Base-by-base conservation (phyloP, 2,329 filamentous ascomycete genomes). In the Diaporthe sp. region DNA sequence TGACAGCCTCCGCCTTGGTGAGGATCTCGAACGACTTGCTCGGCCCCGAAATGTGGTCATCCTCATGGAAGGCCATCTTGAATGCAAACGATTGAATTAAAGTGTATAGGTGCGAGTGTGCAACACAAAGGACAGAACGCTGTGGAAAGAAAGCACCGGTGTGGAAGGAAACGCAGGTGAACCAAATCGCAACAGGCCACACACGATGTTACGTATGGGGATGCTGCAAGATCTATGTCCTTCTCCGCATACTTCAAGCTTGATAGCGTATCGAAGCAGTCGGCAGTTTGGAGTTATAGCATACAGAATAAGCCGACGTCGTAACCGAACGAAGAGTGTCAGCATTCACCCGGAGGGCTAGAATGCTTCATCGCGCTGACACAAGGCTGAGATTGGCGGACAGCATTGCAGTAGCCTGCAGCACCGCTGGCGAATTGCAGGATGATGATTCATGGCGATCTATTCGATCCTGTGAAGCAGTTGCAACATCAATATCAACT, bases 1-100 rank as follows among this genome's bases (percentile, higher is more conserved):
- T 77, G 34, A 80, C 73, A 37, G 62, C 62, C 22, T 68, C 62
- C 8, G 28, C 2, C 62, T 68, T 68, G 28, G 62, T 67, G 46
- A 68, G 15, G 25, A 68, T 49, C 17, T 68, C 62, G 25, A 68
- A 68, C 4, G 62, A 51, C 22, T 68, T 68, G 44, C 62, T 68
- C 44, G 62, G 44, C 44, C 62, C 46, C 7, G 46, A 37, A 1
- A 68, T 37, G 62, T 53, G 28, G 46, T n/a, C 28, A 51, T 67
- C 44, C 44, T 68, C 3, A 25, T 51, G 13, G 0, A 10, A 25
- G 1, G 31, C 44, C 62, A 68, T 68, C 19, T 25, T 25, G 44
- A 10, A 31, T 51, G 9, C 25, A 19, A n/a, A 37, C 5, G 7
- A 39, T 39, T 19, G 28, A 68, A 68, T 68, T 53, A 53, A 0